These are phyloP conservation scores for Ustilago tritici DNA, from an alignment of 1,284 basidiomycete genomes.

Conservation along the genomic window DNA sequence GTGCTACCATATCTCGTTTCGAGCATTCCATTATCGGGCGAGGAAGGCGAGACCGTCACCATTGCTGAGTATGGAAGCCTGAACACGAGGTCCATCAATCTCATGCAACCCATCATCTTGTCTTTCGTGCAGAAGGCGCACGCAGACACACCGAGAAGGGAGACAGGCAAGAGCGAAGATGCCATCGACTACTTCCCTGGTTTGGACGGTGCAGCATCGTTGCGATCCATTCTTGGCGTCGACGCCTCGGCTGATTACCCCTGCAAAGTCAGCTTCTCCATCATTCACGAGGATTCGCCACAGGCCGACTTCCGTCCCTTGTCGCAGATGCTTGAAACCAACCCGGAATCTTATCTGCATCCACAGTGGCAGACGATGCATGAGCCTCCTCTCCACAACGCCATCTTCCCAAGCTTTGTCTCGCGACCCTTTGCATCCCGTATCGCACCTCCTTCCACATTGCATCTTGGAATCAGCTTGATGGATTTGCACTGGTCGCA, in stretches of 20 bases:
- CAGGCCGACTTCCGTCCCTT: constrained; percentile 68
- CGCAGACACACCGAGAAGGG: constrained; percentile 28
- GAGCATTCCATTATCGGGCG: constrained; percentile 54
- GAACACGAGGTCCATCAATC: constrained; percentile 65
- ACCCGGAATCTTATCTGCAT: constrained; percentile 65
- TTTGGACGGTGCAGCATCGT: constrained; percentile 33
- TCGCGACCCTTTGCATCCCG: constrained; percentile 68
- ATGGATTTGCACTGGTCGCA: constrained; percentile 71
- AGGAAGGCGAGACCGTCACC: constrained; percentile 56
- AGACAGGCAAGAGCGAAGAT: constrained; percentile 22
- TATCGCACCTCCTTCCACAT: constrained; percentile 66
- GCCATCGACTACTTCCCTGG: constrained; percentile 40
- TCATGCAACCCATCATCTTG: constrained; percentile 67
- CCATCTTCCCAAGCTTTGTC: constrained; percentile 67
- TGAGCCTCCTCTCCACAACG: constrained; percentile 60
- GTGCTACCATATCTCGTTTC: constrained; percentile 60
- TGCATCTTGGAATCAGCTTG: constrained; percentile 69
- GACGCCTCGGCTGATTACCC: constrained; percentile 34
- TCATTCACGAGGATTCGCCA: constrained; percentile 69
- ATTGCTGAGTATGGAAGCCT: constrained; percentile 70
- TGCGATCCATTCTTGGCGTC: constrained; percentile 42
- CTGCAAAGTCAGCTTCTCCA: constrained; percentile 63
- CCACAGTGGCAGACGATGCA: constrained; percentile 62
- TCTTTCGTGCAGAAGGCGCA: constrained; percentile 54
- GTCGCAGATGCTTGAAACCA: constrained; percentile 60